Evolutionary conservation across 1,284 basidiomycete genomes (phyloP).

Genomic region (Coriolopsis trogii): DNA sequence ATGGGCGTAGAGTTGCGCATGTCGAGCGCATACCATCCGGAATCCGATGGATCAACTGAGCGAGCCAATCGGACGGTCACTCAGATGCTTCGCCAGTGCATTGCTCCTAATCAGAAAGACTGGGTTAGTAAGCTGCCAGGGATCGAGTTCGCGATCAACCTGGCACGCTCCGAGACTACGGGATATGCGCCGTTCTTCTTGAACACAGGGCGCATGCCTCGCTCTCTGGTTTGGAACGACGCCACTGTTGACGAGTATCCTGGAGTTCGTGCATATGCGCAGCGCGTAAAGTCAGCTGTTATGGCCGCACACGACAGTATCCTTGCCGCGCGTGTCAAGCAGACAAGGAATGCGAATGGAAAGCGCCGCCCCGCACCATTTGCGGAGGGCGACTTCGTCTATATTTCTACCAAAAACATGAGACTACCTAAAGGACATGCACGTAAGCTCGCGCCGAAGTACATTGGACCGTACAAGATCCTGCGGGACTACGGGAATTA

Average conservation of each 20-base stretch:
- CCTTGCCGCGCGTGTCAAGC: constrained; percentile 17
- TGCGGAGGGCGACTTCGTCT: constrained; percentile 27
- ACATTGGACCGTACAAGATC: constrained; percentile 22
- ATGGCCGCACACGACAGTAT: constrained; percentile 25
- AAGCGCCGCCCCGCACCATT: constrained; percentile 3
- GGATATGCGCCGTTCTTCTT: constrained; percentile 37
- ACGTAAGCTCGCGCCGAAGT: constrained; percentile 7
- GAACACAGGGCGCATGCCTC: constrained; percentile 18
- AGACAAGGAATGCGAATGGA: constrained; percentile 21
- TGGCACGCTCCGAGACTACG: constrained; percentile 30
- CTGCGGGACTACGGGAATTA: not conserved
- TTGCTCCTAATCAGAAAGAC: constrained; percentile 34
- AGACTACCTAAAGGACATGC: constrained; percentile 20
- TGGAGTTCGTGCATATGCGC: constrained; percentile 19
- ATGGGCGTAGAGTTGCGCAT: not conserved
- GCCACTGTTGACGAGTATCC: not conserved
- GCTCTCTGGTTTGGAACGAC: not conserved
- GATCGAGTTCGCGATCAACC: constrained; percentile 27
- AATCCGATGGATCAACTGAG: not conserved
- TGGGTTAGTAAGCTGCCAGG: constrained; percentile 40
- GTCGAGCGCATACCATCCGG: not conserved
- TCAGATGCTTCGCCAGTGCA: not conserved
- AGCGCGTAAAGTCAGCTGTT: constrained; percentile 5
- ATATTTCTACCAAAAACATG: constrained; percentile 25
- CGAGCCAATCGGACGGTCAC: not conserved